phyloP scores from a whole-genome alignment of 2,329 filamentous ascomycete species.

The Aspergillus carbonarius region DNA sequence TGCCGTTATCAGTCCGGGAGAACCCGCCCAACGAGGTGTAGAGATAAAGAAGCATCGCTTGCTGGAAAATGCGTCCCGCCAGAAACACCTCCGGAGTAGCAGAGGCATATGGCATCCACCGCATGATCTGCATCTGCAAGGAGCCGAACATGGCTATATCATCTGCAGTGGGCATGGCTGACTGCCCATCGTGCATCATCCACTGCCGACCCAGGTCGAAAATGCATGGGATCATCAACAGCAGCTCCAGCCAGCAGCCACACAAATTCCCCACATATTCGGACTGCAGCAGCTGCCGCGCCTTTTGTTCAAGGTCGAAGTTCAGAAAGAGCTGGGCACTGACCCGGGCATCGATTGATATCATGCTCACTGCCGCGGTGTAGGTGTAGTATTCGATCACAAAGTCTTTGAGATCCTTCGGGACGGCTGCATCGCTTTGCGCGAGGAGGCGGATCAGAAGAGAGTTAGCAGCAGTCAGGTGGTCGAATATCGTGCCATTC shows the following conservation, averaged over 20 bases:
- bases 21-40: conserved; percentile 30
- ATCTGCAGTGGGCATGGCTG: conserved; percentile 35
- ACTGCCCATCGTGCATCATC: conserved; percentile 28
- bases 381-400: conserved; percentile 53
- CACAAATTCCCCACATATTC: conserved; percentile 33
- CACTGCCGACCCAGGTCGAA: conserved; percentile 37
- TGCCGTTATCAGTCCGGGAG: conserved; percentile 24
- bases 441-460: conserved; percentile 41
- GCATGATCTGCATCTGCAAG: conserved; percentile 44
- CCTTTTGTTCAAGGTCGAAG: conserved; percentile 46
- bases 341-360: conserved; percentile 41
- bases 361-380: conserved; percentile 49
- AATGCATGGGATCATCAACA: conserved; percentile 32
- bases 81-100: conserved; percentile 41
- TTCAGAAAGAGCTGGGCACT: conserved; percentile 34
- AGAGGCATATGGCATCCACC: conserved; percentile 38
- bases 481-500: conserved; percentile 49
- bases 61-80: conserved; percentile 47
- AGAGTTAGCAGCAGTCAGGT: conserved; percentile 47
- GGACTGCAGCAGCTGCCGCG: conserved; percentile 25
- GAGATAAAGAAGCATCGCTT: conserved; percentile 48
- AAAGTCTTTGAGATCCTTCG: conserved; percentile 45
- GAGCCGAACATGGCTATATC: conserved; percentile 47
- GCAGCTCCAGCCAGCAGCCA: conserved; percentile 32
- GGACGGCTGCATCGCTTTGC: conserved; percentile 32